A percentile compares a stretch with the other conserved stretches of the same genome.
Evolutionary conservation across 768 basidiomycete species (phyloP).

Genomic region (Boletales sp.): DNA sequence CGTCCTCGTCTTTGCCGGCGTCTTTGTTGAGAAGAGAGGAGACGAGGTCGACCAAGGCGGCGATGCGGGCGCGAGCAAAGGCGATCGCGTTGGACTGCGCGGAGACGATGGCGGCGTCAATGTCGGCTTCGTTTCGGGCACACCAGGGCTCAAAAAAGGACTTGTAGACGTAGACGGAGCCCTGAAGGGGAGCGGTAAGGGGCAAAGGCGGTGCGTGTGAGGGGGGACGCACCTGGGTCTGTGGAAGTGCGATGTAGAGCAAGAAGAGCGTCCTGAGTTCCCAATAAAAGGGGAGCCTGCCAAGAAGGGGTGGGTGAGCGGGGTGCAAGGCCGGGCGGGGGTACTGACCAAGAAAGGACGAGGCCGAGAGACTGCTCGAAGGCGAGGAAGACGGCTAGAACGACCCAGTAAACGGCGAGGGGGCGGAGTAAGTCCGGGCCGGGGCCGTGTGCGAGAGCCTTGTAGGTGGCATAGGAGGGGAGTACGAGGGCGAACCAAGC

Average conservation of each 20-base stretch:
- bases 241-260: conserved; percentile 65
- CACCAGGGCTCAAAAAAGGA: conserved; percentile 61
- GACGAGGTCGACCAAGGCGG: conserved; percentile 45
- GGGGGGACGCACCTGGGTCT: conserved; percentile 51
- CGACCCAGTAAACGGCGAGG: conserved; percentile 62
- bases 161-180: conserved; percentile 63
- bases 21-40: conserved; percentile 42
- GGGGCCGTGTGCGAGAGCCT: conserved; percentile 52
- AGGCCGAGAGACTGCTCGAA: conserved; percentile 63
- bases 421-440: conserved; percentile 51
- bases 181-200: conserved; percentile 38
- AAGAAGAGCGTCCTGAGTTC: conserved; percentile 67
- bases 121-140: conserved; percentile 50
- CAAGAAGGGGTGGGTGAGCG: conserved; percentile 10
- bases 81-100: conserved; percentile 50
- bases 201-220: background rate
- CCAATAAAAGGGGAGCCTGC: conserved; percentile 76
- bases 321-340: background rate
- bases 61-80: conserved; percentile 54
- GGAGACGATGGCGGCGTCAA: conserved; percentile 56
- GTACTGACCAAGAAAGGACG: conserved; percentile 59
- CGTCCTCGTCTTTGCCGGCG: too few relatives aligned
- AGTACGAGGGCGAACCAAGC: conserved; percentile 71
- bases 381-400: conserved; percentile 57
- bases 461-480: conserved; percentile 64